Percentiles rank a stretch among this genome's conserved stretches.
Evolutionary conservation across 2,329 filamentous ascomycete genomes (phyloP).

Genomic region (Xylariaceae sp.): DNA sequence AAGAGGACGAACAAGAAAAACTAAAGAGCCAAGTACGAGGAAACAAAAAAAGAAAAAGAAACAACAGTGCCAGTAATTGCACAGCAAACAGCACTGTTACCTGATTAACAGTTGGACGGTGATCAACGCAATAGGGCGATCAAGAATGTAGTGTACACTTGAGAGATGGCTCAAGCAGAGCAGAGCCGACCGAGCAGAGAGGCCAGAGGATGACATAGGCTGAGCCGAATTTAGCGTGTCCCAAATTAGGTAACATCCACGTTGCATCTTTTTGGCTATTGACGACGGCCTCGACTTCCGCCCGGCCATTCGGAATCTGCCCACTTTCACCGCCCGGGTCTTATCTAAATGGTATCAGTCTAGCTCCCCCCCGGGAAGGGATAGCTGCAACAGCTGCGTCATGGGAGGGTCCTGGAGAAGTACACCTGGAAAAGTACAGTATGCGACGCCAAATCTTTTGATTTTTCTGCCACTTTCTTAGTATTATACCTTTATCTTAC

Average conservation of each 20-base stretch:
- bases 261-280: slow-evolving; percentile 24
- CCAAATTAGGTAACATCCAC: slow-evolving; percentile 22
- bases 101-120: not conserved
- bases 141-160: too few relatives aligned
- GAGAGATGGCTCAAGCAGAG: too few relatives aligned
- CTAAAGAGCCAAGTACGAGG: not conserved
- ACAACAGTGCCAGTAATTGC: too few relatives aligned
- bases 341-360: not conserved
- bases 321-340: slow-evolving; percentile 27
- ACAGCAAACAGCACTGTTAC: not conserved
- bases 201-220: too few relatives aligned
- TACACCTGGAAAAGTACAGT: slow-evolving; percentile 3
- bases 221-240: slow-evolving; percentile 5
- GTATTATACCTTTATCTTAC: not conserved
- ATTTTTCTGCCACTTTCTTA: not conserved
- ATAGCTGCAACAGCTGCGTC: slow-evolving; percentile 33
- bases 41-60: not conserved
- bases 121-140: too few relatives aligned
- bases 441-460: not conserved
- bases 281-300: too few relatives aligned
- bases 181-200: too few relatives aligned
- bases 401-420: slow-evolving; percentile 18
- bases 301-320: slow-evolving; percentile 28
- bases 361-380: not conserved
- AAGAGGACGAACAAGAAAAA: too few relatives aligned